Evolutionary conservation across 2,329 filamentous ascomycete species (phyloP).

Genomic region (Nothomitra cinnamomea): DNA sequence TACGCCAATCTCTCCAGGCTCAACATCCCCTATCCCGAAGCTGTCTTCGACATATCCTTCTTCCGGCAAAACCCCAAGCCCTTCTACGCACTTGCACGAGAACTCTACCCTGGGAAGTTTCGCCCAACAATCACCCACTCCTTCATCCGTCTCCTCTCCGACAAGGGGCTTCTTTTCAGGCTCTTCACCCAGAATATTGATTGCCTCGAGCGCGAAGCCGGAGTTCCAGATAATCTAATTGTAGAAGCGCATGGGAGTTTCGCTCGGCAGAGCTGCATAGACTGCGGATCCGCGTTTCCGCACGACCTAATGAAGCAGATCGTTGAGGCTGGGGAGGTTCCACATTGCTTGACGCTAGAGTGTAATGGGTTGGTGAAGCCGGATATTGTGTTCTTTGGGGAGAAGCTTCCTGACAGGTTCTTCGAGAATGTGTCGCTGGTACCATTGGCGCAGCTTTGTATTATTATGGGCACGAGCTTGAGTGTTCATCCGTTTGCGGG

Average conservation of each 20-base stretch:
- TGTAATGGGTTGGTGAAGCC: conserved; percentile 79
- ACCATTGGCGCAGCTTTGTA: conserved; percentile 52
- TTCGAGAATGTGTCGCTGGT: conserved; percentile 39
- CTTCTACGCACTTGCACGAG: conserved; percentile 83
- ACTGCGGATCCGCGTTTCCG: conserved; percentile 59
- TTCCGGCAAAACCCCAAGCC: conserved; percentile 72
- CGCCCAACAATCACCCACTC: conserved; percentile 77
- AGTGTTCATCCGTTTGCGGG: conserved; percentile 79
- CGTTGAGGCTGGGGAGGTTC: conserved; percentile 50
- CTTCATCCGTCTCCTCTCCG: conserved; percentile 68
- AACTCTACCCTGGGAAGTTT: conserved; percentile 82
- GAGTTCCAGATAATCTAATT: conserved; percentile 64
- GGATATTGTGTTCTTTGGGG: conserved; percentile 90
- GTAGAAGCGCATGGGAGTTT: conserved; percentile 95
- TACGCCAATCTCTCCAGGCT: conserved; percentile 83
- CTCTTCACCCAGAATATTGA: conserved; percentile 98
- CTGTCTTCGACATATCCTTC: conserved; percentile 84
- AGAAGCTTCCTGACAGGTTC: conserved; percentile 50
- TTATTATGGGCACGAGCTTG: conserved; percentile 80
- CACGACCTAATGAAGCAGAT: conserved; percentile 56
- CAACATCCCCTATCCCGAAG: conserved; percentile 75
- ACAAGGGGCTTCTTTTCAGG: conserved; percentile 63
- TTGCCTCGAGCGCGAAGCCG: conserved; percentile 75
- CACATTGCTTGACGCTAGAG: conserved; percentile 40
- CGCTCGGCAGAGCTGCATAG: conserved; percentile 77